Conservation (phyloP, 169 alveolate genomes). For the Eimeria falciformis region DNA sequence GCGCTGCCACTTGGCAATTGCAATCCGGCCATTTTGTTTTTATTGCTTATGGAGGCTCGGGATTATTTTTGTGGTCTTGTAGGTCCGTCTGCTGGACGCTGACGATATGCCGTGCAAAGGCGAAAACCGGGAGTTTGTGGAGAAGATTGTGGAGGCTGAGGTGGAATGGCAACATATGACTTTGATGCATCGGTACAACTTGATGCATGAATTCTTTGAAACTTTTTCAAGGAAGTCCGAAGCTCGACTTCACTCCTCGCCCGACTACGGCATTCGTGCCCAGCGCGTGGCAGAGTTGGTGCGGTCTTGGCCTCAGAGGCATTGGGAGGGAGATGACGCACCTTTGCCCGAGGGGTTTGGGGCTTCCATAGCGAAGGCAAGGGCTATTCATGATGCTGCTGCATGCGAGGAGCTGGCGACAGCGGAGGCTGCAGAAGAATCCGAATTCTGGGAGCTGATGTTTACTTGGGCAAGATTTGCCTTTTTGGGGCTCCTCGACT, state of each 20-base stretch:
- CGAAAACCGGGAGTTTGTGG: conserved; percentile 70
- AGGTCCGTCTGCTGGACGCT: conserved; percentile 58
- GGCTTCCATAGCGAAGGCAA: not conserved
- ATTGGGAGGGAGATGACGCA: conserved; percentile 19
- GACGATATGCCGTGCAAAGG: conserved; percentile 50
- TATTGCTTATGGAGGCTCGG: no score
- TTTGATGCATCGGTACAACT: conserved; percentile 76
- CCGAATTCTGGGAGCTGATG: conserved; percentile 82
- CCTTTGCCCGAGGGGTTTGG: conserved; percentile 41
- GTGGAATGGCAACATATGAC: conserved; percentile 79
- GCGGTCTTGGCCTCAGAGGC: conserved; percentile 34
- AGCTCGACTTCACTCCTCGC: not conserved
- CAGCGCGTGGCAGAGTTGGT: conserved; percentile 32
- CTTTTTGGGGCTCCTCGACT: conserved; percentile 81
- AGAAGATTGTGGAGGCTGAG: conserved; percentile 79
- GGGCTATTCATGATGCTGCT: not conserved
- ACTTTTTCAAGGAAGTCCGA: conserved; percentile 16
- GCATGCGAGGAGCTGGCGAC: conserved; percentile 12
- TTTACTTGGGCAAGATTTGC: conserved; percentile 85
- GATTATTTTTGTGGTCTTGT: not conserved
- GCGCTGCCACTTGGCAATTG: no score
- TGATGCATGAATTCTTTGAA: conserved; percentile 58
- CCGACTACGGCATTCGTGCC: not conserved
- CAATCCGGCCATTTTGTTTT: no score
- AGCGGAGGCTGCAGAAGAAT: conserved; percentile 63